Evolutionary conservation across 2,329 filamentous ascomycete genomes (phyloP), one percentile per base, ranked within the genome.

Genomic region (Teratosphaeria destructans): DNA sequence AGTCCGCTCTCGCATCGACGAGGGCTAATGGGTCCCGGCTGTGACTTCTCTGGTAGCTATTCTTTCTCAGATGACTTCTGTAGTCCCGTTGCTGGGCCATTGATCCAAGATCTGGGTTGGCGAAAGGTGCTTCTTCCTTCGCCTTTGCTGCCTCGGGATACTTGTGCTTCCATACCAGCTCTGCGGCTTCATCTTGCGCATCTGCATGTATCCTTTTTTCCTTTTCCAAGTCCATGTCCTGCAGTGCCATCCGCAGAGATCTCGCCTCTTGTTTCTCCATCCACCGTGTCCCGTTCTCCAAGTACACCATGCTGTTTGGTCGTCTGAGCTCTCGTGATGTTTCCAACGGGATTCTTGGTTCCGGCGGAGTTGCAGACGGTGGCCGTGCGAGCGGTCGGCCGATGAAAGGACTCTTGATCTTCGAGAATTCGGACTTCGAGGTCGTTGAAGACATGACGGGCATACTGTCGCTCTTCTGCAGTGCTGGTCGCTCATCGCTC

Each of bases 211-310:
- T 72, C 53, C 82, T 82, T 60, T 78, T 72, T 60, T 87, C 85
- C 23, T 86, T 84, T 2, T 84, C 79, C 32, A 88, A 63, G 60
- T 88, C 83, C 81, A 91, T 83, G 66, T 89, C 85, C 65, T 90
- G 83, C 79, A 92, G 84, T 11, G 88, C 88, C 62, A 85, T 81
- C 19, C 86, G 82, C 61, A 92, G 74, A 23, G 87, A 87, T 39
- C 81, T 80, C 3, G 84, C 86, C 73, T 92, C 88, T 69, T 90
- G 87, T 71, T 88, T 89, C 72, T 92, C 88, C 82, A 89, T 88
- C 86, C 87, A 90, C 66, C 88, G 78, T 69, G 85, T 83, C 19
- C 86, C 87, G 59, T 85, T 82, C 72, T 91, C 88, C 59, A 89
- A 85, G 71, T 91, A 91, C 7, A 82, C 84, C 52, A 84, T 78